phyloP scores from a whole-genome alignment of 257 asterid species.

The Solanum tarapatanum region DNA sequence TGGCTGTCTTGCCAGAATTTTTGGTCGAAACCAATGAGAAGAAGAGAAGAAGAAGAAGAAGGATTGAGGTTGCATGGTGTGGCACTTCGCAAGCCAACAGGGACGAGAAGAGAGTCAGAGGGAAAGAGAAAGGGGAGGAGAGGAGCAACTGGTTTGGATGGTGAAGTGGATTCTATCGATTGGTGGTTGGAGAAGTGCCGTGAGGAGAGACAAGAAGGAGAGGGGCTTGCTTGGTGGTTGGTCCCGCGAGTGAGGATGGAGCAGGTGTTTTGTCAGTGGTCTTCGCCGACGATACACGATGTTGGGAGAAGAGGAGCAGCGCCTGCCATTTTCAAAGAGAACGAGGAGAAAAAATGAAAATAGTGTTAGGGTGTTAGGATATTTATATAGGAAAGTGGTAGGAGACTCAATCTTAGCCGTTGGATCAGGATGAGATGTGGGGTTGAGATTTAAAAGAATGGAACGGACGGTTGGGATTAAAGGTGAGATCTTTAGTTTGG shows the following conservation, averaged over 20 bases:
- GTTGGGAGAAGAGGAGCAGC: not conserved
- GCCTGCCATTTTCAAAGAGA: no score
- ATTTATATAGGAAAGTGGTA: no score
- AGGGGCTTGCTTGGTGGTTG: not conserved
- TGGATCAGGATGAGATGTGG: no score
- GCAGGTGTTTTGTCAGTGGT: not conserved
- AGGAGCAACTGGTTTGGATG: not conserved
- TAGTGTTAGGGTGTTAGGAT: no score
- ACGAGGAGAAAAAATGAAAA: no score
- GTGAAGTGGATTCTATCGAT: not conserved
- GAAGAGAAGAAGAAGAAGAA: not conserved
- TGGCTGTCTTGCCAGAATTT: accelerated
- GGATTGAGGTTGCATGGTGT: not conserved
- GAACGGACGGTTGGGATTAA: no score
- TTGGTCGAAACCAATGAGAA: not conserved
- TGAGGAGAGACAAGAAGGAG: not conserved
- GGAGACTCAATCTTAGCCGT: no score
- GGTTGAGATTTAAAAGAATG: no score
- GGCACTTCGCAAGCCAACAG: not conserved
- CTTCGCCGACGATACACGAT: not conserved
- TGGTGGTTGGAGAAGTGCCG: not conserved
- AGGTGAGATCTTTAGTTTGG: no score
- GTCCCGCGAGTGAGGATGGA: not conserved
- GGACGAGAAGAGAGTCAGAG: not conserved
- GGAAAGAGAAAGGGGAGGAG: not conserved